These are phyloP conservation scores for Mycena haematopus DNA, from an alignment of 768 basidiomycete species.

Conservation along the genomic window DNA sequence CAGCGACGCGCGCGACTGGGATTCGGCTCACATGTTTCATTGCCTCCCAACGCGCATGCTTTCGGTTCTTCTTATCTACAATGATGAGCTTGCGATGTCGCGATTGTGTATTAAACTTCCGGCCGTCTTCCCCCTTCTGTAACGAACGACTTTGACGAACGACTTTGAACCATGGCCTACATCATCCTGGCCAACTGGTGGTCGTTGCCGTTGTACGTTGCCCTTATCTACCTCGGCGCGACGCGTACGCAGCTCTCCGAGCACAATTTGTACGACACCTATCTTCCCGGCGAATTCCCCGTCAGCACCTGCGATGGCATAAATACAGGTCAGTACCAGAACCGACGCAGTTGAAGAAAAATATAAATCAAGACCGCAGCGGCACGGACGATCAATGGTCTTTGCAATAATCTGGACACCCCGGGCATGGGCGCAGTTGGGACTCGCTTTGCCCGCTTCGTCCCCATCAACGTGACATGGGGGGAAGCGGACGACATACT, in stretches of 20 bases:
- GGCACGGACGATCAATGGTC: slow-evolving; percentile 20
- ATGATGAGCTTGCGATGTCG: not conserved
- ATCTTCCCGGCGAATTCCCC: slow-evolving; percentile 17
- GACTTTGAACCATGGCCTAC: slow-evolving; percentile 1
- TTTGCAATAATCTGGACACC: slow-evolving; percentile 23
- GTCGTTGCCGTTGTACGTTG: slow-evolving; percentile 24
- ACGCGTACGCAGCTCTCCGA: slow-evolving; percentile 14
- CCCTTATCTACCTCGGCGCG: slow-evolving; percentile 22
- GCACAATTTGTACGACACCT: slow-evolving; percentile 26
- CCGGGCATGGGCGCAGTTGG: slow-evolving; percentile 22
- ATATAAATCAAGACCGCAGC: not conserved
- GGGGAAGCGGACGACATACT: slow-evolving; percentile 17
- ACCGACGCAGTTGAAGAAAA: not conserved
- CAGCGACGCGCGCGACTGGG: not conserved
- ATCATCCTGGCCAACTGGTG: slow-evolving; percentile 18
- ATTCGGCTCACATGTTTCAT: not conserved
- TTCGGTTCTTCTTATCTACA: not conserved
- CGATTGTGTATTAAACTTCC: not conserved
- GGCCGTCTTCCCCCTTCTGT: not conserved
- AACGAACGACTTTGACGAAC: too few relatives aligned
- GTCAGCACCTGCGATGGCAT: slow-evolving; percentile 16
- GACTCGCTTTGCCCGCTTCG: slow-evolving; percentile 22
- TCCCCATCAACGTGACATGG: slow-evolving; percentile 22
- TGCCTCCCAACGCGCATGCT: not conserved
- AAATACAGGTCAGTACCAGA: slow-evolving; percentile 16